Evolutionary conservation across 768 basidiomycete genomes (phyloP).

Genomic region (Lanmaoa pseudosensibilis): DNA sequence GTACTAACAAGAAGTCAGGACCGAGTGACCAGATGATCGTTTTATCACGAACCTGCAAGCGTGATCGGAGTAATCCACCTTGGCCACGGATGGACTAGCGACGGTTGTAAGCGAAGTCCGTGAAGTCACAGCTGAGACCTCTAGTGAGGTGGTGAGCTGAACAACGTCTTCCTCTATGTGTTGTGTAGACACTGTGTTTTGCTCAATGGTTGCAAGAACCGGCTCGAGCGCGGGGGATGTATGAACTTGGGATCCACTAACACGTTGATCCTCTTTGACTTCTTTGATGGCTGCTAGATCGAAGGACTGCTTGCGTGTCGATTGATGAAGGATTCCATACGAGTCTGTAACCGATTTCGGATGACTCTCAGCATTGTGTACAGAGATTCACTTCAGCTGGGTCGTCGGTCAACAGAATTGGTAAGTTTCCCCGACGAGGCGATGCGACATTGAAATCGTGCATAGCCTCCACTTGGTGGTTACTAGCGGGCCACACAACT

Average conservation of each 20-base stretch:
- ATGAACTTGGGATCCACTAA: neutral
- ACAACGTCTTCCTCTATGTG: neutral
- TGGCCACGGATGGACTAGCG: neutral
- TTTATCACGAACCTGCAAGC: conserved; percentile 4
- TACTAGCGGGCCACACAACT: neutral
- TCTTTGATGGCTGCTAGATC: neutral
- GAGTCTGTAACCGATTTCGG: neutral
- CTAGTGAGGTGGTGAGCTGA: neutral
- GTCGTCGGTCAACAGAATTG: neutral
- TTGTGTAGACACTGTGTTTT: neutral
- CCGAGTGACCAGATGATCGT: fast-evolving
- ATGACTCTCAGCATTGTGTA: neutral
- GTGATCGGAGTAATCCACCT: neutral
- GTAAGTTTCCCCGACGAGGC: neutral
- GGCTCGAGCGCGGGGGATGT: neutral
- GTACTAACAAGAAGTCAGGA: neutral
- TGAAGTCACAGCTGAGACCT: neutral
- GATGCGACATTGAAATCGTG: neutral
- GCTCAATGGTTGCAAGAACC: neutral
- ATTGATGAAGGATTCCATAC: neutral
- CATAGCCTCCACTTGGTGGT: neutral
- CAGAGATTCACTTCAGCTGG: neutral
- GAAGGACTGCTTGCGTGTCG: neutral
- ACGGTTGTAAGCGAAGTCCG: neutral
- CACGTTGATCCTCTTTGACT: neutral